Evolutionary conservation across 2,329 filamentous ascomycete species (phyloP), one percentile per base, ranked within the genome.

Genomic region (Talaromyces albobiverticillius): DNA sequence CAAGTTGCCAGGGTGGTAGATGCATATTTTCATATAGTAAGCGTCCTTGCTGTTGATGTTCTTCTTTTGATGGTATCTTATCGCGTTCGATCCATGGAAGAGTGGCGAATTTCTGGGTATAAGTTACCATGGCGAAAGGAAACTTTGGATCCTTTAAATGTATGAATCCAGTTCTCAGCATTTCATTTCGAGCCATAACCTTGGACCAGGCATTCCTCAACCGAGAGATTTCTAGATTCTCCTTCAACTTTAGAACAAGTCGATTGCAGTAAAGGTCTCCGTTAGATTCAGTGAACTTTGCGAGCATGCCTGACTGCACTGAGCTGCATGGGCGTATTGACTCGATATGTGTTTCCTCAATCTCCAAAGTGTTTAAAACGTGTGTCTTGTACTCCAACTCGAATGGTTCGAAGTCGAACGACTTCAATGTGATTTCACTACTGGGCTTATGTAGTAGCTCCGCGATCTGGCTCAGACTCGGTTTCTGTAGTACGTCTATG

Each of bases 221-320:
- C 0, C 62, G 65, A 0, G 64, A 47, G 0, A 74, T 50, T 4
- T 76, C 68, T 0, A 82, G 48, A 0, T 63, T 63, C 9, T 0
- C 64, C 26, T 1, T 77, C 59, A 2, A 90, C 58, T 16, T 72
- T 63, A 63, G 87, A 80, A 18, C 75, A 34, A 90, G 72, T 55
- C 84, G 83, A 63, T 95, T 96, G 64, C 95, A 82, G 65, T 96
- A 96, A 32, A 87, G 73, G 2, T 71, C 65, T 0, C 89, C 89
- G 1, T 80, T 69, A 0, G 87, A 89, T 51, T 84, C 80, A 16
- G 88, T 65, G 58, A 88, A 95, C 16, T 89, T 84, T 0, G 85
- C 85, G 47, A 96, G 67, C 81, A 96, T 91, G 0, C 89, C 90
- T 46, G 82, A 81, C 62, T 96, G 92, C 0, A 91, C 76, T 0